Conservation (phyloP, 345 rosid genomes). For the Acer saccharum region DNA sequence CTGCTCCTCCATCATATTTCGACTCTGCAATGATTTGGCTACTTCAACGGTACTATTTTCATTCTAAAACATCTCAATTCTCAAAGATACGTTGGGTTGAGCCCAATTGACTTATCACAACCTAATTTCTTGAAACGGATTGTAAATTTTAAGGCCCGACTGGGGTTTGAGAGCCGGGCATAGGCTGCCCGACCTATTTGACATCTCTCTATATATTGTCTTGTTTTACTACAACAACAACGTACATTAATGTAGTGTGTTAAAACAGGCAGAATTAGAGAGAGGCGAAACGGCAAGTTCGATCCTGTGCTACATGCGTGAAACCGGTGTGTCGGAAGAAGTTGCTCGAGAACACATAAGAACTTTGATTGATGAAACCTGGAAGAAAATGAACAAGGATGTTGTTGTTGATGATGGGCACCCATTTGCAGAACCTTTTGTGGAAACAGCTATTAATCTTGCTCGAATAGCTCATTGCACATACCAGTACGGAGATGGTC, state of each 20-base stretch:
- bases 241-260: too few relatives aligned
- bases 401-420: not conserved
- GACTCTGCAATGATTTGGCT: constrained; percentile 43
- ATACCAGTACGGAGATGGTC: too few relatives aligned
- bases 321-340: constrained; percentile 29
- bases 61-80: too few relatives aligned
- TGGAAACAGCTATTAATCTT: too few relatives aligned
- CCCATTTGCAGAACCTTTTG: too few relatives aligned
- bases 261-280: constrained; percentile 39
- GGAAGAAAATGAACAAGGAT: constrained; percentile 44
- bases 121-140: too few relatives aligned
- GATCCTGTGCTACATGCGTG: constrained; percentile 37
- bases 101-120: not conserved
- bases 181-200: too few relatives aligned
- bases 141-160: too few relatives aligned
- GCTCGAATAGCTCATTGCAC: too few relatives aligned
- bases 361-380: constrained; percentile 26
- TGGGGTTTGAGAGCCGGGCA: too few relatives aligned
- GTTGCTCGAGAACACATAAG: constrained; percentile 27
- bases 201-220: too few relatives aligned
- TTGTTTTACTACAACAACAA: too few relatives aligned
- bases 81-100: not conserved
- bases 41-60: constrained; percentile 38
- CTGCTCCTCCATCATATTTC: constrained; percentile 36
- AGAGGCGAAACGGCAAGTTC: constrained; percentile 39